These are phyloP conservation scores for Vitis hybrid DNA, from an alignment of 177 flowering plant species.

Conservation along the genomic window DNA sequence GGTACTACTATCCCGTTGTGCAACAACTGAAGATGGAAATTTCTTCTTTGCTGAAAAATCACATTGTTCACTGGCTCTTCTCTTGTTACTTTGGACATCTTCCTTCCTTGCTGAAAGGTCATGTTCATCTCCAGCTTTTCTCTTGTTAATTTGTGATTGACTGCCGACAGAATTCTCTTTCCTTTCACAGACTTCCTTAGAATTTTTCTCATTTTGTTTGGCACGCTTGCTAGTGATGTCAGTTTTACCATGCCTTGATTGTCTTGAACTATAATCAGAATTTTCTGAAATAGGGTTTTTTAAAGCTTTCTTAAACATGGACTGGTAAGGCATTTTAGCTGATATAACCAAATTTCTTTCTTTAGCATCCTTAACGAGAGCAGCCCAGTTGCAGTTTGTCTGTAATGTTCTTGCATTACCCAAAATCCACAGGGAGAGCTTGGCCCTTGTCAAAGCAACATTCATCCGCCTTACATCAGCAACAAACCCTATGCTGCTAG, in stretches of 20 bases:
- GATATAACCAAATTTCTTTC: slow-evolving; percentile 63
- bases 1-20: slow-evolving; percentile 6
- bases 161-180: slow-evolving; percentile 12
- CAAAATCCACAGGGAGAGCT: slow-evolving; percentile 80
- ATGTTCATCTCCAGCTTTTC: slow-evolving; percentile 8
- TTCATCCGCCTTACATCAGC: slow-evolving; percentile 98
- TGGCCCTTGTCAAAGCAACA: slow-evolving; percentile 95
- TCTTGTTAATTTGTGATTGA: slow-evolving; percentile 8
- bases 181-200: slow-evolving; percentile 22
- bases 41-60: slow-evolving; percentile 11
- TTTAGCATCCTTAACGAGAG: slow-evolving; percentile 74
- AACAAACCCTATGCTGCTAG: slow-evolving; percentile 83
- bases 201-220: slow-evolving; percentile 10
- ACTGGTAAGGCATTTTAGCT: slow-evolving; percentile 55
- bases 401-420: slow-evolving; percentile 79
- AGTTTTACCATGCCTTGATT: slow-evolving; percentile 21
- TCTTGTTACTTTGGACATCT: slow-evolving; percentile 6
- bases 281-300: slow-evolving; percentile 7
- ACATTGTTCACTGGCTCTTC: slow-evolving; percentile 9
- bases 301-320: slow-evolving; percentile 33
- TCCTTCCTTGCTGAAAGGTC: slow-evolving; percentile 5
- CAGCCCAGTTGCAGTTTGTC: slow-evolving; percentile 70
- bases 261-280: slow-evolving; percentile 18
- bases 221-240: slow-evolving; percentile 13
- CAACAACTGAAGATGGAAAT: slow-evolving; percentile 16